Conservation (phyloP, 352 stramenopile genomes). For the Globisporangium spiculum region DNA sequence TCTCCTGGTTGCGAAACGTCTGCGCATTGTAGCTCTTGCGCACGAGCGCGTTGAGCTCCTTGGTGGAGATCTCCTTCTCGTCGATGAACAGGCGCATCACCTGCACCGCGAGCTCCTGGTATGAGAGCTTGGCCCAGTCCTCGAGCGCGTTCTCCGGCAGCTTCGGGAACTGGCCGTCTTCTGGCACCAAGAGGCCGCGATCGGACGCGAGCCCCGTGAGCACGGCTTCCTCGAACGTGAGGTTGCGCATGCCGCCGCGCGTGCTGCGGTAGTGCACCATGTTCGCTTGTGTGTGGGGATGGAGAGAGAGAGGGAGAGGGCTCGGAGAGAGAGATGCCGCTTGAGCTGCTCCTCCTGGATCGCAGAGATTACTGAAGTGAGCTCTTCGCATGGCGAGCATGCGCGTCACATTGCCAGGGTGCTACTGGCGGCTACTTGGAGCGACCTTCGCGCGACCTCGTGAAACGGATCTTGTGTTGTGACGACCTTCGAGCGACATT, state of each 20-base stretch:
- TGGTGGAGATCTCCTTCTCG: conserved; percentile 91
- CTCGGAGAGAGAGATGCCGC: neutral
- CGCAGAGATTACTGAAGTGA: conserved; percentile 12
- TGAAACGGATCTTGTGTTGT: conserved; percentile 2
- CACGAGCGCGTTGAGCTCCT: conserved; percentile 90
- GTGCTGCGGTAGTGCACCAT: conserved; percentile 89
- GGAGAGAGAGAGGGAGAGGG: neutral
- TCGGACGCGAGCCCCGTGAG: conserved; percentile 84
- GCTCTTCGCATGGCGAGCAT: neutral
- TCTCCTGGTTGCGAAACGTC: conserved; percentile 92
- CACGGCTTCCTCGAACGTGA: conserved; percentile 87
- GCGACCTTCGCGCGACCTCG: conserved; percentile 5
- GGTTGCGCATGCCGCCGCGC: conserved; percentile 68
- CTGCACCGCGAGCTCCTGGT: conserved; percentile 92
- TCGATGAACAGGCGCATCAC: conserved; percentile 97
- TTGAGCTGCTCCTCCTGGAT: neutral
- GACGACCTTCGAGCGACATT: conserved; percentile 1
- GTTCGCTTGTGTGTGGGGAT: neutral
- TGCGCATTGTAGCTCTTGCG: conserved; percentile 88
- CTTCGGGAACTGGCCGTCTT: conserved; percentile 73
- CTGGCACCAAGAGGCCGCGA: conserved; percentile 80
- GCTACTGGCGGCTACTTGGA: neutral
- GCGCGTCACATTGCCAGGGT: conserved; percentile 7
- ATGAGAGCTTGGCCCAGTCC: conserved; percentile 90
- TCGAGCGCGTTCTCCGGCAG: conserved; percentile 65